Evolutionary conservation across 192 early-diverging fungal species (phyloP).

Genomic region (Rhizoclosmatium sp.): DNA sequence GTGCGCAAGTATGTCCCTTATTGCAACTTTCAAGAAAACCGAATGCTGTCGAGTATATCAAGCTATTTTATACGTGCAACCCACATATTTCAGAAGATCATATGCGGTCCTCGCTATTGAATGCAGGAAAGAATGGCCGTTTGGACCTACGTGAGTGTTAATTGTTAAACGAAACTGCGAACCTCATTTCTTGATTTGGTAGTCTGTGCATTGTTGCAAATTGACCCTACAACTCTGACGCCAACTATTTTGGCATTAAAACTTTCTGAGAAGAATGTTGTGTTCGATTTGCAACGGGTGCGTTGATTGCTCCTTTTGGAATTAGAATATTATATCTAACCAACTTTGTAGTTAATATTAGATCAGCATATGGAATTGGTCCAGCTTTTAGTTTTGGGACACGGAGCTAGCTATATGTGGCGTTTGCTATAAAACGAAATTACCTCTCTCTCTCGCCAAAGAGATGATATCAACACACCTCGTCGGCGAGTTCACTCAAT

Average conservation of each 20-base stretch:
- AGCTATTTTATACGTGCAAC: background rate
- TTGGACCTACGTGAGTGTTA: background rate
- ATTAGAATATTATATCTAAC: too few relatives aligned
- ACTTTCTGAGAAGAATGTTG: background rate
- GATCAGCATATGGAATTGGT: too few relatives aligned
- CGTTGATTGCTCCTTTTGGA: too few relatives aligned
- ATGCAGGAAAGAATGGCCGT: background rate
- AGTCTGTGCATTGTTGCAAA: background rate
- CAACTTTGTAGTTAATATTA: too few relatives aligned
- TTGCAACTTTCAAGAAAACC: background rate
- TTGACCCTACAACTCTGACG: background rate
- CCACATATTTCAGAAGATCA: background rate
- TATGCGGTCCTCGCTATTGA: background rate
- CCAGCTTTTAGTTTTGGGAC: background rate
- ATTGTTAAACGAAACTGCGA: background rate
- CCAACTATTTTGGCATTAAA: background rate
- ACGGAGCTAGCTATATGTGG: background rate
- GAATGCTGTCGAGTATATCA: background rate
- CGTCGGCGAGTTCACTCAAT: background rate
- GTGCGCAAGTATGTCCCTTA: background rate
- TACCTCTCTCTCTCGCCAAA: background rate
- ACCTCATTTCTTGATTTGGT: background rate
- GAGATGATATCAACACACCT: background rate
- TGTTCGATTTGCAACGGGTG: background rate
- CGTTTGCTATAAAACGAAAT: background rate